Evolutionary conservation across 192 early-diverging fungal species (phyloP), one percentile per base, ranked within the genome.

Genomic region (Coemansia sp.): DNA sequence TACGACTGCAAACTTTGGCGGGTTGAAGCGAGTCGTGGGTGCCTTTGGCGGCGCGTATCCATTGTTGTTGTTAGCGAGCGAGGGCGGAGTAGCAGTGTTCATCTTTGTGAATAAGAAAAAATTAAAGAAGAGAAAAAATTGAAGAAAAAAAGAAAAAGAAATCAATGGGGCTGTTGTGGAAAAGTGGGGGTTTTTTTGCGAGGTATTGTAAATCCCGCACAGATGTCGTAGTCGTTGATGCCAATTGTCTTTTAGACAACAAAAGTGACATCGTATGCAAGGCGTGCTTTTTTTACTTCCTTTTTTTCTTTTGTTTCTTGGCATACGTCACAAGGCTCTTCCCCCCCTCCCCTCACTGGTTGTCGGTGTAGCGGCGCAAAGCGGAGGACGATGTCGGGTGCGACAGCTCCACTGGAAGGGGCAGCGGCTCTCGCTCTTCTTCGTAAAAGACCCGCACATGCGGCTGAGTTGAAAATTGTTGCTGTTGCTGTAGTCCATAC

Each of bases 1-100:
- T 19, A 47, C 46, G 29, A 53, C 60, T 22, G 81, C 71, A 54
- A 78, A 83, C 54, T 74, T 78, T 60, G 66, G 75, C 45, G 72
- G 57, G 9, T 57, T 37, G 20, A 66, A 69, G 22, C 31, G 43
- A 27, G 57, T 12, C 15, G 1, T 14, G 6, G 74, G 59, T 14
- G 62, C 22, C 32, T 46, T 12, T 10, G 68, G 68, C 12, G 74
- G 74, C 0, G 49, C 64, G 22, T 75, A 75, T n/a, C 60, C 64
- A 36, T 35, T 8, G 6, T 46, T 39, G 39, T 8, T n/a, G 17
- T 54, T 54, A 9, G 51, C 51, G 17, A 56, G 67, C 3, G 67
- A 51, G 1, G 66, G 54, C 14, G 43, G 42, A 22, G 37, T 35
- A 25, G 45, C 20, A 20, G 19, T 42, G 57, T 25, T 51, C 62